phyloP scores from a whole-genome alignment of 164 flowering plant species.

The Piper longum region DNA sequence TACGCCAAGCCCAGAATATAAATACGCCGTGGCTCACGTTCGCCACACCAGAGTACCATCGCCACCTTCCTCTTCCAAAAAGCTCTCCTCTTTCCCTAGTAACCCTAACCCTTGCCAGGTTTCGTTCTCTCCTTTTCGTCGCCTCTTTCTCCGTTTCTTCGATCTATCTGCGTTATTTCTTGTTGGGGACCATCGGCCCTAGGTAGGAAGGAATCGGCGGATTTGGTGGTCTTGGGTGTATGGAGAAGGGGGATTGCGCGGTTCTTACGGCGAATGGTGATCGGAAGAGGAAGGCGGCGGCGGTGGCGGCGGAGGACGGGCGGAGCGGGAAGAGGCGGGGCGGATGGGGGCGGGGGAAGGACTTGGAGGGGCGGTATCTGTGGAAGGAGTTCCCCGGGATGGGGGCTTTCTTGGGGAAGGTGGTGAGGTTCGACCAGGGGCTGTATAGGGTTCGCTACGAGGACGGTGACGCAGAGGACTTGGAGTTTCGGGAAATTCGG shows the following conservation, averaged over 20 bases:
- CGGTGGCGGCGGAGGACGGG: conserved; percentile 14
- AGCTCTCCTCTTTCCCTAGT: no score
- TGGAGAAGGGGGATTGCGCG: not conserved
- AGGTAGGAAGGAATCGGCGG: not conserved
- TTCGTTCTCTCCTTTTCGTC: no score
- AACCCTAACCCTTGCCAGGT: no score
- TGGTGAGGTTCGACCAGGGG: conserved; percentile 45
- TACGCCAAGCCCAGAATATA: no score
- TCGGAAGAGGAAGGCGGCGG: conserved; percentile 5
- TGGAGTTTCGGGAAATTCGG: conserved; percentile 53
- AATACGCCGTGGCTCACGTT: no score
- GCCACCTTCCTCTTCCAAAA: no score
- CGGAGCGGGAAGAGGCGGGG: conserved; percentile 41
- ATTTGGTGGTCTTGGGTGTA: conserved; percentile 2
- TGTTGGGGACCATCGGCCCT: conserved; percentile 1
- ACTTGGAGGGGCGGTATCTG: conserved; percentile 58
- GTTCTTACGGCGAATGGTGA: not conserved
- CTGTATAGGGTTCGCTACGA: conserved; percentile 77
- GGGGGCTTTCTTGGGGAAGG: conserved; percentile 60
- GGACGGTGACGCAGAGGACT: conserved; percentile 87
- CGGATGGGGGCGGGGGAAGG: conserved; percentile 18
- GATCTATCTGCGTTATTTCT: not conserved
- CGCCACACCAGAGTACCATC: no score
- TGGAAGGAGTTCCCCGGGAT: conserved; percentile 52
- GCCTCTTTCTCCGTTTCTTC: no score